Evolutionary conservation across 495 filamentous ascomycete genomes (phyloP), one percentile per base, ranked within the genome.

Genomic region (Lichenothelia convexa): DNA sequence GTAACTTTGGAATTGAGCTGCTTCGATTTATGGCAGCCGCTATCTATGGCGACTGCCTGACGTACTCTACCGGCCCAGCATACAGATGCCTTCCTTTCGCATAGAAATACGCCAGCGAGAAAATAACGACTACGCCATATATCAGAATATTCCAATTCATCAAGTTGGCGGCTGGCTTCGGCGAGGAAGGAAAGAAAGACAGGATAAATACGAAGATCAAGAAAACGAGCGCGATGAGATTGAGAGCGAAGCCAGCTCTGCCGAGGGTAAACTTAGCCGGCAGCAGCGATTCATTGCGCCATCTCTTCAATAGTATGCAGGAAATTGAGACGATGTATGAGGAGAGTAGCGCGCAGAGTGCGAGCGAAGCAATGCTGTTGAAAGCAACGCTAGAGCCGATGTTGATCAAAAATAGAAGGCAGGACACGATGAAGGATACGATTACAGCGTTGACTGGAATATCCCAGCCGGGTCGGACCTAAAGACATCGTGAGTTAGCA

Each of bases 341-440:
- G 34, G 51, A 44, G 39, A 62, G 61, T 13, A 63, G 50, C 5
- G 52, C 56, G 12, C 53, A 53, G 32, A 63, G 44, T 7, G 51
- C 53, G 3, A 69, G 49, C 23, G 60, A 62, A 9, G 63, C 54
- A 23, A 69, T 55, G 27, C 55, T 58, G 49, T 59, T 61, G 48
- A 68, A 68, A 5, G 60, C 66, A 0, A 55, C 55, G 6, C 57
- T 49, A 11, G 57, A 59, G 12, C 62, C 65, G 31, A 68, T 58
- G 46, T 64, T 64, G 50, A 68, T 60, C 17, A 66, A 51, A 13
- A 57, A 54, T 9, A 65, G 51, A 24, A 63, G 41, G 13, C 41
- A 26, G 36, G 60, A 45, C 24, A 65, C 47, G 18, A 50, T 37
- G 16, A 50, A 48, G 20, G 57, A 53, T 21, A 58, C 43, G 19